Percentiles rank a stretch among this genome's conserved stretches.
These are phyloP conservation scores for Leccinum pallidistipes DNA, from an alignment of 1,284 basidiomycete genomes.

Conservation along the genomic window DNA sequence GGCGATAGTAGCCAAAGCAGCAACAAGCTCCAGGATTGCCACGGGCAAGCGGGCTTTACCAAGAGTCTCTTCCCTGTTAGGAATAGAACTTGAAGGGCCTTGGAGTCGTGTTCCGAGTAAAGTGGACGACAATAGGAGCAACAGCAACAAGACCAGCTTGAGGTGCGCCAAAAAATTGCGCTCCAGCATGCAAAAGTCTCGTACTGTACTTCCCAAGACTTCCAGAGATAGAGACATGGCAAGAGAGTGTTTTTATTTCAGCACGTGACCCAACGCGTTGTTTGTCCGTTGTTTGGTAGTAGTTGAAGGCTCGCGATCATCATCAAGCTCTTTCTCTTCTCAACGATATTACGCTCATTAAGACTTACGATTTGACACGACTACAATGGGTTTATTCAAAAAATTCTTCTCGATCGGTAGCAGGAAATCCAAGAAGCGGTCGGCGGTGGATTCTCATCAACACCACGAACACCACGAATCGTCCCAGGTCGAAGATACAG, in stretches of 20 bases:
- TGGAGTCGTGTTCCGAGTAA: constrained; percentile 61
- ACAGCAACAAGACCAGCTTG: constrained; percentile 63
- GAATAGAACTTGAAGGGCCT: constrained; percentile 25
- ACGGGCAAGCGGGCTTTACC: constrained; percentile 23
- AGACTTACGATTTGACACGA: constrained; percentile 31
- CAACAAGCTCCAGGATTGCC: constrained; percentile 45
- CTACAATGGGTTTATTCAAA: constrained; percentile 66
- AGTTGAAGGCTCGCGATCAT: constrained; percentile 39
- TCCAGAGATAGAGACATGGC: constrained; percentile 29
- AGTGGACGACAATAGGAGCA: constrained; percentile 60
- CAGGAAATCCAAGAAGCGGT: constrained; percentile 53
- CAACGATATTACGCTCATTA: constrained; percentile 31
- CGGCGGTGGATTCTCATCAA: constrained; percentile 20
- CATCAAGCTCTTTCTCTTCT: constrained; percentile 8
- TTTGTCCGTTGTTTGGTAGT: constrained; percentile 45
- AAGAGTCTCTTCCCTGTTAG: constrained; percentile 4
- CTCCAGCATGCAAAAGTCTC: constrained; percentile 76
- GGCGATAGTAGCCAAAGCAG: constrained; percentile 53
- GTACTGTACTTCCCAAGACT: constrained; percentile 48
- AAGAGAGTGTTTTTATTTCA: not conserved
- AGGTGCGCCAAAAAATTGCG: constrained; percentile 68
- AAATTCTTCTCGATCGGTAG: constrained; percentile 68
- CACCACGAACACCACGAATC: constrained; percentile 18
- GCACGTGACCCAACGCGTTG: constrained; percentile 32
- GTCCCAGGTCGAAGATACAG: constrained; percentile 44